These are phyloP conservation scores for Ophiostoma ips DNA, from an alignment of 2,329 filamentous ascomycete species.

Conservation along the genomic window DNA sequence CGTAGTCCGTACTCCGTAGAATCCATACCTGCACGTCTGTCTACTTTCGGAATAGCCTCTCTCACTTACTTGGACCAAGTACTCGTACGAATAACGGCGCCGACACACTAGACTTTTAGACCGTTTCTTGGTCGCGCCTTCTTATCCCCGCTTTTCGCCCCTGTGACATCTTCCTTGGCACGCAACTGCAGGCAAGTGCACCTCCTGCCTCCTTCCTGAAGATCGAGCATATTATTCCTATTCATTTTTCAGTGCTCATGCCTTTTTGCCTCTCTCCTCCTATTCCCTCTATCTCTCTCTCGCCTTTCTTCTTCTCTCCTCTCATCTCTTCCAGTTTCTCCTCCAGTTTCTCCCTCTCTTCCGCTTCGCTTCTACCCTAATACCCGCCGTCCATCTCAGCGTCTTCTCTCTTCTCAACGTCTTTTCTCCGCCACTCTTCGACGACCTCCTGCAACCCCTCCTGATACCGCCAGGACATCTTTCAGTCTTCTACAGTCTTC, in stretches of 20 bases:
- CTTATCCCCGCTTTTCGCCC: constrained; percentile 8
- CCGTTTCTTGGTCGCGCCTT: background rate
- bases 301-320: background rate
- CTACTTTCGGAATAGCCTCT: too few relatives aligned
- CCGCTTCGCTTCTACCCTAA: background rate
- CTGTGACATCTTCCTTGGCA: background rate
- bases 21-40: too few relatives aligned
- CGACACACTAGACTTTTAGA: background rate
- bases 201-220: background rate
- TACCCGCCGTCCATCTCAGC: background rate
- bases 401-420: background rate
- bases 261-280: background rate
- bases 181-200: background rate
- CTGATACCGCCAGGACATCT: too few relatives aligned
- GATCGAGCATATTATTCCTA: background rate
- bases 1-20: too few relatives aligned
- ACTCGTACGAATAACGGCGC: background rate
- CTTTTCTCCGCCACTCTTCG: background rate
- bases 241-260: background rate
- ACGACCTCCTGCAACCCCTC: background rate
- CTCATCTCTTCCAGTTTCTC: background rate
- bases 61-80: too few relatives aligned
- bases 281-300: background rate
- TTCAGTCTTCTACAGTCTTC: too few relatives aligned
- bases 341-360: background rate